These are phyloP conservation scores for Micromonas pusilla DNA, from an alignment of 139 green algal species.

Conservation along the genomic window DNA sequence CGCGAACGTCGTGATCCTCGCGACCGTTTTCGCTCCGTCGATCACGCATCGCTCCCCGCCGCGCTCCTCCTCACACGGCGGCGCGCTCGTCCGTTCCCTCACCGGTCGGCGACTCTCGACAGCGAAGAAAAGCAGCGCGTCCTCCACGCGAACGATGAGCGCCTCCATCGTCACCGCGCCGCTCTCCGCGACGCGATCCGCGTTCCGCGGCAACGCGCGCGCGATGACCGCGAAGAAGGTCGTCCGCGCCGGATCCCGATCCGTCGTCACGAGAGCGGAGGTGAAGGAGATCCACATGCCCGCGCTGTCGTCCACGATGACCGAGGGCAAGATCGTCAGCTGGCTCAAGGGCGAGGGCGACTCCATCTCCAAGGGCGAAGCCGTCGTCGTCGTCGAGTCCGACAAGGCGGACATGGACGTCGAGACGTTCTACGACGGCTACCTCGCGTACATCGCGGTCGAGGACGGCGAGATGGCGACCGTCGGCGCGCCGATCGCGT, in stretches of 20 bases:
- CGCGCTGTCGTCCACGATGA: conserved; percentile 86
- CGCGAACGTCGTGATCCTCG: no score
- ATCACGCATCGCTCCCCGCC: no score
- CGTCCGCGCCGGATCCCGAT: background rate
- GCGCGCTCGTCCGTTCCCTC: no score
- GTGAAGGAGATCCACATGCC: conserved; percentile 68
- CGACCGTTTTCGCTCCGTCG: no score
- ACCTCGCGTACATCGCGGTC: conserved; percentile 76
- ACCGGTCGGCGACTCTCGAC: no score
- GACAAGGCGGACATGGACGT: conserved; percentile 99
- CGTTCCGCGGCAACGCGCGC: background rate
- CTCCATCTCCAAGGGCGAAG: conserved; percentile 69
- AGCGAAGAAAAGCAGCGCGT: no score
- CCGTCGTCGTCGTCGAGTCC: conserved; percentile 94
- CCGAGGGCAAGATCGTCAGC: conserved; percentile 74
- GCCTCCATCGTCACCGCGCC: background rate
- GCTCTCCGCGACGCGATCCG: background rate
- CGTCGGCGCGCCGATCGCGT: conserved; percentile 87
- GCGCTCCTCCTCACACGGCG: no score
- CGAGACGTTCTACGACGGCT: conserved; percentile 87
- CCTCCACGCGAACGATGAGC: background rate
- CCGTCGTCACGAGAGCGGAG: background rate
- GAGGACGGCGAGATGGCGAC: conserved; percentile 74
- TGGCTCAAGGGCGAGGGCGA: conserved; percentile 77
- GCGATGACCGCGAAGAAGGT: background rate